Conservation (phyloP, 345 rosid species). For the Sisymbrium irio region DNA sequence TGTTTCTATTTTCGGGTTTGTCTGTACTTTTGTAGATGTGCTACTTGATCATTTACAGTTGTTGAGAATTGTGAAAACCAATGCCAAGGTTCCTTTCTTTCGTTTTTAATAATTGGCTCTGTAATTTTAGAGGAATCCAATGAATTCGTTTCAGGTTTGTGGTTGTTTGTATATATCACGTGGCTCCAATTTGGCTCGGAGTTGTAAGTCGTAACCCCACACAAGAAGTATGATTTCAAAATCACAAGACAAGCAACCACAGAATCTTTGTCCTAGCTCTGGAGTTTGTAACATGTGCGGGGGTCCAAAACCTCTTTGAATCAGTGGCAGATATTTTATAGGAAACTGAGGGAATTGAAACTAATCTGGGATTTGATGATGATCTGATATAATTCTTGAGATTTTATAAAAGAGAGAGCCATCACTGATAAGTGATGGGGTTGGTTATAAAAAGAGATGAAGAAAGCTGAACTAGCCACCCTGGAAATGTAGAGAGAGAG, state of each 20-base stretch:
- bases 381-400: not conserved
- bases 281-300: not conserved
- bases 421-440: not conserved
- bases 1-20: not conserved
- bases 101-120: not conserved
- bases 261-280: not conserved
- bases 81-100: not conserved
- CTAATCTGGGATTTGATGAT: not conserved
- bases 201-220: not conserved
- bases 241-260: not conserved
- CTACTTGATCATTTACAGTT: not conserved
- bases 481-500: conserved; percentile 23
- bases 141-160: not conserved
- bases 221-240: not conserved
- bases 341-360: not conserved
- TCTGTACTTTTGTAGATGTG: conserved; percentile 5
- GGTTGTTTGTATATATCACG: not conserved
- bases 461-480: conserved; percentile 20
- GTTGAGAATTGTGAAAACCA: conserved; percentile 18
- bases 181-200: not conserved
- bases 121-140: not conserved
- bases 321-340: not conserved
- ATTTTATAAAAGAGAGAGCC: not conserved
- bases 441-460: not conserved
- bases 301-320: not conserved